Evolutionary conservation across 1,284 basidiomycete species (phyloP).

Genomic region (Taiwanofungus camphoratus): DNA sequence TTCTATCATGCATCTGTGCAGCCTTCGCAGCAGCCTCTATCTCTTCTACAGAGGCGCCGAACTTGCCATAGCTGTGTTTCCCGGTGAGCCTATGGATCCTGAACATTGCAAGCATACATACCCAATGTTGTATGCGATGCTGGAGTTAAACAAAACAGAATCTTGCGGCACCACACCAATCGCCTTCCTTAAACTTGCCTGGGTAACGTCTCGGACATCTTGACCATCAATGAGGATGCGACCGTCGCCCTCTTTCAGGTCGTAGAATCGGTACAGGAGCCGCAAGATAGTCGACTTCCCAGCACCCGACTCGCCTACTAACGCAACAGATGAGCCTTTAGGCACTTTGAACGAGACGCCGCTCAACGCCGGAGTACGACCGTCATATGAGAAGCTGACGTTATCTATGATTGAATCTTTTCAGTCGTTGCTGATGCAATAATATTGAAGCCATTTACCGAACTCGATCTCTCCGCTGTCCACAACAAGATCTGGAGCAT

Average conservation of each 20-base stretch:
- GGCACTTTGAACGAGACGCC: conserved; percentile 82
- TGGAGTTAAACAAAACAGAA: conserved; percentile 79
- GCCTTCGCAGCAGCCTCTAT: conserved; percentile 69
- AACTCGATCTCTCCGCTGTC: conserved; percentile 80
- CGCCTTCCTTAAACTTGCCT: conserved; percentile 68
- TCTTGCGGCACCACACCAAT: conserved; percentile 86
- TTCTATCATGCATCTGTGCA: conserved; percentile 80
- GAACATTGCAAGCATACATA: conserved; percentile 24
- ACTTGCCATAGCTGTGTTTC: conserved; percentile 58
- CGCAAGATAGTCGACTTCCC: conserved; percentile 83
- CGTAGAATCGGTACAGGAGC: conserved; percentile 87
- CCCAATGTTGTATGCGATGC: conserved; percentile 74
- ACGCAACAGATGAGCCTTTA: conserved; percentile 73
- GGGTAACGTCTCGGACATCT: conserved; percentile 83
- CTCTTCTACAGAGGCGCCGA: conserved; percentile 60
- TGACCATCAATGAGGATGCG: conserved; percentile 77
- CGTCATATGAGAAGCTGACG: conserved; percentile 82
- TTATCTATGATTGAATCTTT: conserved; percentile 44
- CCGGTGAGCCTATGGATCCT: not conserved
- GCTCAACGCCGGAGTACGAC: conserved; percentile 63
- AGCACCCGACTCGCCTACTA: conserved; percentile 77
- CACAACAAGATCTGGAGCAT: conserved; percentile 71
- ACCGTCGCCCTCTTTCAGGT: conserved; percentile 68
- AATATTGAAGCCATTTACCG: conserved; percentile 38
- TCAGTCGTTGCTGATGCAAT: not conserved